Base-by-base conservation (phyloP, 2,329 filamentous ascomycete species). In the Alternaria panax region DNA sequence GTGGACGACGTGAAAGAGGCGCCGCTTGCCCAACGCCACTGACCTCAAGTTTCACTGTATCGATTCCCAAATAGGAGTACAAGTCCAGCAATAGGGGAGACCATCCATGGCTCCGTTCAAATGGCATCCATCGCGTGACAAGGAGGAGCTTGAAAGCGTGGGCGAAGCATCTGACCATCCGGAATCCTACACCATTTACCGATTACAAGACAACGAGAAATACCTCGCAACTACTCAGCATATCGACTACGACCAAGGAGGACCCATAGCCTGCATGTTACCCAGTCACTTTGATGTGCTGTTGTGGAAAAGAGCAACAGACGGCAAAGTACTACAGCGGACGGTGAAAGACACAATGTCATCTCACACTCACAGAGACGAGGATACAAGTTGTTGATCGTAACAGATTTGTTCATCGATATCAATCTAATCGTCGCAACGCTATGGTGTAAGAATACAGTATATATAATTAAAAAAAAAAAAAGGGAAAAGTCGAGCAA, bases 391-490 rank as follows among this genome's bases (percentile, higher is more conserved):
- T 14, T 25, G 20, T 4, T 25, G 0, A 47, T 48, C 30, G 28
- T 48, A 48, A 34, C 45, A 36, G 30, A 24, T 25, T 36, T 36
- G 20, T 36, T 48, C 45, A 25, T 48, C 45, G 20, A 36, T 34
- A 48, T 48, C 45, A 48, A 34, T 34, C 28, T 36, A 48, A 22
- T 48, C 16, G 28, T 48, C 24, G 41, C 6, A 48, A 48, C 45
- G 28, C 45, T 24, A n/a, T 48, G 28, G 45, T 34, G 36, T 48
- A 48, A 48, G 45, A 48, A 48, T 48, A 48, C 45, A 48, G 45
- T 36, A 36, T 25, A n/a, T n/a, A n/a, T n/a, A n/a, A n/a, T n/a
- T n/a, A n/a, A n/a, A n/a, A n/a, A 30, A 46, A 46, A 34, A 7
- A 34, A 36, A 48, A 47, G 24, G 45, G 45, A 36, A 48, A 48